These are phyloP conservation scores for Apophysomyces elegans DNA, from an alignment of 371 early-diverging fungal species.

Conservation along the genomic window DNA sequence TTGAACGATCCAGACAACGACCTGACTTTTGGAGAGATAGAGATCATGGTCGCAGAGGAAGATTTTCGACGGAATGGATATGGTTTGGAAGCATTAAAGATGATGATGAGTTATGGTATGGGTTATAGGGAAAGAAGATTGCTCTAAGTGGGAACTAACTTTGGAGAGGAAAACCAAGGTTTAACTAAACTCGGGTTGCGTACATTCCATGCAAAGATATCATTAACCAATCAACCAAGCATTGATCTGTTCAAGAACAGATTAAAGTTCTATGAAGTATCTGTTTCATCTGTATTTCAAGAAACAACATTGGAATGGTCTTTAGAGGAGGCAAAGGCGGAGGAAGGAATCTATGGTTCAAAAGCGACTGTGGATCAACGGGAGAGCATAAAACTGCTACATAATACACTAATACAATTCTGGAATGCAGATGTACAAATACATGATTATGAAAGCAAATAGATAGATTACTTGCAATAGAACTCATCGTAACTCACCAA, in stretches of 20 bases:
- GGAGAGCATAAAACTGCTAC: slow-evolving; percentile 5
- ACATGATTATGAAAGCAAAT: slow-evolving; percentile 12
- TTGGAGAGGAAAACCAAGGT: neutral
- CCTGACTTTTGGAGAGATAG: slow-evolving; percentile 82
- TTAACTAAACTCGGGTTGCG: slow-evolving; percentile 55
- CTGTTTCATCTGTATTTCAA: slow-evolving; percentile 70
- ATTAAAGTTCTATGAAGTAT: slow-evolving; percentile 72
- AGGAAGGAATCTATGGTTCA: slow-evolving; percentile 35
- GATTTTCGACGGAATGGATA: slow-evolving; percentile 65
- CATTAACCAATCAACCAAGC: slow-evolving; percentile 72
- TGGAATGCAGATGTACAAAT: slow-evolving; percentile 20
- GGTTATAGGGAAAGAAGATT: slow-evolving; percentile 3
- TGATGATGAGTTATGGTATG: slow-evolving; percentile 86
- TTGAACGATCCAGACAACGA: slow-evolving; percentile 80
- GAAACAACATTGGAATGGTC: slow-evolving; percentile 76
- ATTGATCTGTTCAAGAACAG: slow-evolving; percentile 70
- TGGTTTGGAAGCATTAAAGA: slow-evolving; percentile 72
- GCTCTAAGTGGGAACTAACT: neutral
- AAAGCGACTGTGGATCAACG: slow-evolving; percentile 34
- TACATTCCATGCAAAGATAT: slow-evolving; percentile 81
- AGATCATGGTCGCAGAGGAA: slow-evolving; percentile 92
- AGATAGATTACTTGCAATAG: slow-evolving; percentile 1
- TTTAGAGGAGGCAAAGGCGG: slow-evolving; percentile 20
- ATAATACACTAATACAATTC: slow-evolving; percentile 6
- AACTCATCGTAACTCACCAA: slow-evolving; percentile 2